Base-by-base conservation (phyloP, 1,284 basidiomycete species). In the Pseudozyma flocculosa region DNA sequence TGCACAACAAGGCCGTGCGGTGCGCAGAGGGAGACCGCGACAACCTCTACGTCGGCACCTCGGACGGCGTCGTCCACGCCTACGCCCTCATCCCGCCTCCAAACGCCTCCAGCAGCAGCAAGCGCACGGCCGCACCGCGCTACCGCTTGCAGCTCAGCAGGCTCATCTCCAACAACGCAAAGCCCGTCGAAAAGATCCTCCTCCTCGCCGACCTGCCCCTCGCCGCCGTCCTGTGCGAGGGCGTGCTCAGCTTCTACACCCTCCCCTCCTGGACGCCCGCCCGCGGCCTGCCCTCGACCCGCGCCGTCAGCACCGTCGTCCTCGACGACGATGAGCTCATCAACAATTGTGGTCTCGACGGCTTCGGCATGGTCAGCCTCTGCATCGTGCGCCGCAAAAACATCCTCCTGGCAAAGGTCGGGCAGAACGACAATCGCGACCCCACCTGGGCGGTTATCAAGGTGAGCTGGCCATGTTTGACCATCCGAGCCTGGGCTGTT, bases 321-420 rank as follows among this genome's bases (percentile, higher is more conserved):
- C 48, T 65, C 5, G 65, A 68, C 40, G 65, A 68, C 43, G 57
- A 57, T 9, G 65, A 68, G 43, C 32, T 52, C 1, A 43, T 53
- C 13, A 21, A 50, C 26, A 48, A 44, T 7, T 29, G 50, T 10
- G 65, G 65, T 0, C 51, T 54, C 1, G 65, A 68, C 34, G 61
- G 50, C 4, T 57, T 54, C 17, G 65, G 65, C 9, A 64, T 61
- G 61, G 66, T 68, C 42, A 70, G 68, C 42, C 43, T 77, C 43
- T 74, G 72, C 47, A 42, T 77, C 22, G 56, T 75, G 4, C 62
- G 69, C 29, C 62, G 75, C 38, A 66, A 73, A 47, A 61, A 59
- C 54, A 59, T 74, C 37, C 43, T 66, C 37, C 49, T 76, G 13
- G 56, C 55, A 41, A 71, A 71, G 53, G 48, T 75, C 22, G 65